phyloP scores from a whole-genome alignment of 2,329 filamentous ascomycete species.

The Colletotrichum neosansevieriae region DNA sequence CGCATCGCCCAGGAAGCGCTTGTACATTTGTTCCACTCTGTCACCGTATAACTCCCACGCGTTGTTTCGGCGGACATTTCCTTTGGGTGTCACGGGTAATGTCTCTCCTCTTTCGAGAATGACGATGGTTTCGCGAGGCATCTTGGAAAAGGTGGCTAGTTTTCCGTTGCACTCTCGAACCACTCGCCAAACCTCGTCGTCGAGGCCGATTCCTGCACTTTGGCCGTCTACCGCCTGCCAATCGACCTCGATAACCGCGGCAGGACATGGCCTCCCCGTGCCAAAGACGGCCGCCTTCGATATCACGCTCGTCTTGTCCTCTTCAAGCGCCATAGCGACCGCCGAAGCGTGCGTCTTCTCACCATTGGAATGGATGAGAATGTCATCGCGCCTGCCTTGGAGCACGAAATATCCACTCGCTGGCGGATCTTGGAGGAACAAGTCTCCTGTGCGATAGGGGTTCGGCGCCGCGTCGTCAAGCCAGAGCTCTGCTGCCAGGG shows the following conservation, averaged over 20 bases:
- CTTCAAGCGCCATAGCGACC: conserved; percentile 21
- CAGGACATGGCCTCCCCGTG: conserved; percentile 18
- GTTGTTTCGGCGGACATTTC: conserved; percentile 21
- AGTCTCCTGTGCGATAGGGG: conserved; percentile 25
- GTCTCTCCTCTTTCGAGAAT: neutral
- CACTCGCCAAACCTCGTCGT: conserved; percentile 27
- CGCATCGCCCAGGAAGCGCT: neutral
- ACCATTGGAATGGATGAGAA: conserved; percentile 21
- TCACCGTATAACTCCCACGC: conserved; percentile 17
- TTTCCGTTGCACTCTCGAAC: conserved; percentile 3
- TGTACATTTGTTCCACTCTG: conserved; percentile 15
- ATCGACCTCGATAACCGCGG: conserved; percentile 18
- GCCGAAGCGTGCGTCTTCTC: conserved; percentile 28
- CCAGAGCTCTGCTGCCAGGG: conserved; percentile 31
- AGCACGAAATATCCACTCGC: conserved; percentile 25
- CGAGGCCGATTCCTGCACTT: neutral
- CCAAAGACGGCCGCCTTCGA: conserved; percentile 24
- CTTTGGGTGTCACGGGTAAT: conserved; percentile 29
- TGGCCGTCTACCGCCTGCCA: neutral
- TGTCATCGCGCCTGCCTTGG: conserved; percentile 26
- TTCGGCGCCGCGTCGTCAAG: conserved; percentile 10
- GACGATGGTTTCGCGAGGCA: conserved; percentile 11
- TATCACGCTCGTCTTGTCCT: conserved; percentile 4
- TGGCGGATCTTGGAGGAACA: conserved; percentile 26
- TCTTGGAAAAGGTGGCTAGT: conserved; percentile 5